These are phyloP conservation scores for Boletus vermiculosoides DNA, from an alignment of 768 basidiomycete species.

Conservation along the genomic window DNA sequence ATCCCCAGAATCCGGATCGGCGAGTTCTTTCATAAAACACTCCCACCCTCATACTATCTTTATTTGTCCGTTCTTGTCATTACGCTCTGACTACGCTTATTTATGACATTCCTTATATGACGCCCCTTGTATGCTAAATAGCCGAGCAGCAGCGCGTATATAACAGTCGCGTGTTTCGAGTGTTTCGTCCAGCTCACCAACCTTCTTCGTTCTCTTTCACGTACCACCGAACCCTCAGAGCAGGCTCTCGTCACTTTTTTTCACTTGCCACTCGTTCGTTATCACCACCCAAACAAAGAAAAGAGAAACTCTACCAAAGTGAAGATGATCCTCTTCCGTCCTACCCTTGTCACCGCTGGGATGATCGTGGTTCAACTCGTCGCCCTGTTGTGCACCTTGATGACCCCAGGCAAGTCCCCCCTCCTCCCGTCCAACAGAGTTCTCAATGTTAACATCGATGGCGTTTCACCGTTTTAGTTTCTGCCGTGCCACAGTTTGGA, in stretches of 20 bases:
- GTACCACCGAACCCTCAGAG: constrained; percentile 4
- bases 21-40: background rate
- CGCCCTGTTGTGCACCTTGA: constrained; percentile 10
- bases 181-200: background rate
- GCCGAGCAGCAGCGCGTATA: constrained; percentile 6
- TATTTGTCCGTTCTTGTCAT: background rate
- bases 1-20: background rate
- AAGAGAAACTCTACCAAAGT: constrained; percentile 2
- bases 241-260: constrained; percentile 14
- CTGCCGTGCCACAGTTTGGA: constrained; percentile 24
- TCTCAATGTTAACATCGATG: background rate
- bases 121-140: constrained; percentile 9
- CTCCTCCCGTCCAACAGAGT: background rate
- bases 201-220: background rate
- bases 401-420: constrained; percentile 12
- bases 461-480: background rate
- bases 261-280: background rate
- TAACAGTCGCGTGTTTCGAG: background rate
- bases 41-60: background rate
- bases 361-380: constrained; percentile 7
- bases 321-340: constrained; percentile 25
- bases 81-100: background rate
- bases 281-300: background rate
- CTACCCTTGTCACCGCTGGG: constrained; percentile 13
- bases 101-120: constrained; percentile 23